phyloP scores from a whole-genome alignment of 2,329 filamentous ascomycete genomes.

The Kalaharituber pfeilii region DNA sequence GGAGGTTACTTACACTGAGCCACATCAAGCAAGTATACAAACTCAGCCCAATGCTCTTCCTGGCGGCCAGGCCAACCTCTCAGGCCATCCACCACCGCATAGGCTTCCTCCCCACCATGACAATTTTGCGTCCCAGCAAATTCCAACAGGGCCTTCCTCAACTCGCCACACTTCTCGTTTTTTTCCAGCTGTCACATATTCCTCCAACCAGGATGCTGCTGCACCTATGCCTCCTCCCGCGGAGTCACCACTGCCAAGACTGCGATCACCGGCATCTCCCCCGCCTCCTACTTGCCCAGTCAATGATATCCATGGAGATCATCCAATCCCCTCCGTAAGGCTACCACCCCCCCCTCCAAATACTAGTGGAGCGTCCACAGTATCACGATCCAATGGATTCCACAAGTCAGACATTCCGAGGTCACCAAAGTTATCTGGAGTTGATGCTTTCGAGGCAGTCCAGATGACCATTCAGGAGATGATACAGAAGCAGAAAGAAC shows the following conservation, averaged over 20 bases:
- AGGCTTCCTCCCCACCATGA: neutral
- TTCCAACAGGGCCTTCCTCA: neutral
- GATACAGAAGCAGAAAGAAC: neutral
- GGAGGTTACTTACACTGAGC: neutral
- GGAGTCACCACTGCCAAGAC: neutral
- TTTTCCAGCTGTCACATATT: neutral
- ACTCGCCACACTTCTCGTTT: neutral
- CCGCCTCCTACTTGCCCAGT: neutral
- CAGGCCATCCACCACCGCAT: neutral
- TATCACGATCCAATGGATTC: neutral
- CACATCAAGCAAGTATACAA: neutral
- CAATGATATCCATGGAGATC: neutral
- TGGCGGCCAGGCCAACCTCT: no score
- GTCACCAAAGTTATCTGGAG: neutral
- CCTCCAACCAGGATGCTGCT: neutral
- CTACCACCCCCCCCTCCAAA: neutral
- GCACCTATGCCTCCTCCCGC: neutral
- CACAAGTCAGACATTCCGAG: neutral
- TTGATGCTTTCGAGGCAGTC: neutral
- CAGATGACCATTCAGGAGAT: neutral
- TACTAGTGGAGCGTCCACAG: neutral
- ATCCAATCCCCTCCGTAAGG: neutral
- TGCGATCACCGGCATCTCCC: neutral
- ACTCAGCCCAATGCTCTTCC: neutral
- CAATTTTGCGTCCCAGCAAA: no score